Evolutionary conservation across 179 eudicot genomes (phyloP).

Genomic region (Beta macrorhiza): DNA sequence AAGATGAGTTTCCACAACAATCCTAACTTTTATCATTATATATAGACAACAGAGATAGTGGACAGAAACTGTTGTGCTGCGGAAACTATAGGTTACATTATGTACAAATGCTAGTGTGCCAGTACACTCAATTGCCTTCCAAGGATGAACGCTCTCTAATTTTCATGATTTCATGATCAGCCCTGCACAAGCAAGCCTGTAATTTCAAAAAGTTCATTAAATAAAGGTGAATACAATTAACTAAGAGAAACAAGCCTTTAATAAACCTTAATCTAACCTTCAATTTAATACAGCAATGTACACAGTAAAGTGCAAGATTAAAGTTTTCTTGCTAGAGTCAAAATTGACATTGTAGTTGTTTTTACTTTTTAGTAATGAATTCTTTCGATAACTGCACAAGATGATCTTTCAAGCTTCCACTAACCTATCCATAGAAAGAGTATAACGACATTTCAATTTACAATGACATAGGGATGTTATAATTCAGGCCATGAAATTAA

Average conservation of each 20-base stretch:
- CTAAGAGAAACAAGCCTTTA: neutral
- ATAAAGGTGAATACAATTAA: neutral
- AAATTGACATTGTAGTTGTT: neutral
- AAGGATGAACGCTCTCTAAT: neutral
- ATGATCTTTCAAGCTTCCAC: neutral
- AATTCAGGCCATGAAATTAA: too few species aligned
- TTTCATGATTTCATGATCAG: conserved; percentile 4
- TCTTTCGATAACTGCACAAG: neutral
- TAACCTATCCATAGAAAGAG: too few species aligned
- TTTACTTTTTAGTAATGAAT: neutral
- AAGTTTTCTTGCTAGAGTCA: neutral
- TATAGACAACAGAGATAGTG: conserved; percentile 11
- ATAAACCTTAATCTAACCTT: neutral
- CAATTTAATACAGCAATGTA: neutral
- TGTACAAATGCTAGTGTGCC: conserved; percentile 22
- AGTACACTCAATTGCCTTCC: conserved; percentile 21
- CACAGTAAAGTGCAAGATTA: neutral
- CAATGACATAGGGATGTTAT: too few species aligned
- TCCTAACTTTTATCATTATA: conserved; percentile 9
- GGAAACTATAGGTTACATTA: conserved; percentile 23
- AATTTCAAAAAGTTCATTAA: conserved; percentile 11
- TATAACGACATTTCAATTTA: too few species aligned
- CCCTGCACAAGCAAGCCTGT: conserved; percentile 21
- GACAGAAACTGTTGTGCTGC: conserved; percentile 2
- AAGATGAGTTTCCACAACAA: conserved; percentile 27